Conservation (phyloP, 306 rosid genomes). For the Prinsepia uniflora region DNA sequence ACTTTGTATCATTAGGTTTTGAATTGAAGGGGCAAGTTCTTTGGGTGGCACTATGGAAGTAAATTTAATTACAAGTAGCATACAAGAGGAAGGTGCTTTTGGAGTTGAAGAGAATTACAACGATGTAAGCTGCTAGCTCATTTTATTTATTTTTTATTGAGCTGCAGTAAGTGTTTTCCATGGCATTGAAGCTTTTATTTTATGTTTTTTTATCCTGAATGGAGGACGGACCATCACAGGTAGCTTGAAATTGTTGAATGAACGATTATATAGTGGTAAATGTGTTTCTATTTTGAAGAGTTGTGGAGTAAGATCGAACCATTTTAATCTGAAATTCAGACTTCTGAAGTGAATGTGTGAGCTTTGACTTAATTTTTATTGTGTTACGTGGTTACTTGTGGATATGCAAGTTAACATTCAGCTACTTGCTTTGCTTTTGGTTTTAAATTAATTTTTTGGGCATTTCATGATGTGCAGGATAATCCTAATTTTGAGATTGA, state of each 20-base stretch:
- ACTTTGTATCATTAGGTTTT: slow-evolving; percentile 15
- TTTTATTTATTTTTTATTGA: not conserved
- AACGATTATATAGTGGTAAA: not conserved
- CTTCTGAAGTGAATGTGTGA: not conserved
- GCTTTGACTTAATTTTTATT: not conserved
- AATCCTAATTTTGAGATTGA: slow-evolving; percentile 52
- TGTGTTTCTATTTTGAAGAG: not conserved
- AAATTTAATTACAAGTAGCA: slow-evolving; percentile 47
- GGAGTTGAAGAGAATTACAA: slow-evolving; percentile 37
- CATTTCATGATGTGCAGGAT: slow-evolving; percentile 40
- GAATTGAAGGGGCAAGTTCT: slow-evolving; percentile 20
- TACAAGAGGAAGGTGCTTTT: slow-evolving; percentile 43
- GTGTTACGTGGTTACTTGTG: not conserved
- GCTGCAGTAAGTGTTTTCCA: not conserved
- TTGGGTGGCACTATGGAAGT: slow-evolving; percentile 42
- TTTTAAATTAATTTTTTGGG: slow-evolving; percentile 12
- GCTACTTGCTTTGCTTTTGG: slow-evolving; percentile 16
- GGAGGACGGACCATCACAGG: no score
- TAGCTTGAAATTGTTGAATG: not conserved
- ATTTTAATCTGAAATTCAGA: not conserved
- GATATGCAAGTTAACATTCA: slow-evolving; percentile 1
- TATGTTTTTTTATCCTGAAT: not conserved
- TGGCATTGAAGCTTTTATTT: not conserved
- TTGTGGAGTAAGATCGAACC: not conserved
- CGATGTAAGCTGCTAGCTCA: slow-evolving; percentile 44